phyloP scores from a whole-genome alignment of 352 stramenopile species.

The Phytopythium kandeliae region DNA sequence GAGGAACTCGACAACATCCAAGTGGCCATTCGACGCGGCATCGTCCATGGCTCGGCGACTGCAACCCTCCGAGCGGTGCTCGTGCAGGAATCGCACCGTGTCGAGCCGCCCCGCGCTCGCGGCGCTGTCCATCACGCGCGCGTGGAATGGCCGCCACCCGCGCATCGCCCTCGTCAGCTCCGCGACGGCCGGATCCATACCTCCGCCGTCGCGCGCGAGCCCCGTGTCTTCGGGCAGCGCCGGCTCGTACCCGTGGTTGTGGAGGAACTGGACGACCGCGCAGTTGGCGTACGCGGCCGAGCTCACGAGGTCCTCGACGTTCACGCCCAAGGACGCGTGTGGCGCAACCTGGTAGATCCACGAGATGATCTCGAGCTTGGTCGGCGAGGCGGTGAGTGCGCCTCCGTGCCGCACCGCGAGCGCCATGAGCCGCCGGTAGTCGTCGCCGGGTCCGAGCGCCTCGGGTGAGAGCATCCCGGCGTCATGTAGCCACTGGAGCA shows the following conservation, averaged over 20 bases:
- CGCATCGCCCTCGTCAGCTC: neutral
- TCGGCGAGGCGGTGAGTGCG: neutral
- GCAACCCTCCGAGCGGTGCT: slow-evolving; percentile 17
- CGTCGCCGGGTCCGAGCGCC: neutral
- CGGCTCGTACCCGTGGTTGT: neutral
- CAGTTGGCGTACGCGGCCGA: slow-evolving; percentile 4
- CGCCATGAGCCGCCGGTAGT: neutral
- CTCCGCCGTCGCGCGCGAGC: neutral
- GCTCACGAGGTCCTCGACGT: slow-evolving; percentile 4
- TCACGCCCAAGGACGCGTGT: neutral
- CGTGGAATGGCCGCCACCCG: slow-evolving; percentile 8
- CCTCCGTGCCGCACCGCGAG: slow-evolving; percentile 23
- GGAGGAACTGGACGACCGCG: slow-evolving; percentile 3
- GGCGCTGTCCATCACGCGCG: slow-evolving; percentile 20
- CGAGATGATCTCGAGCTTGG: slow-evolving; percentile 22
- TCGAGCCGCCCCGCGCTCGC: slow-evolving; percentile 16
- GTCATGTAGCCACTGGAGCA: slow-evolving; percentile 18
- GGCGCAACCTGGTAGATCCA: slow-evolving; percentile 13
- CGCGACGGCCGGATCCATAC: neutral
- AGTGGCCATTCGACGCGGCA: slow-evolving; percentile 15
- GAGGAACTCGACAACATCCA: slow-evolving; percentile 18
- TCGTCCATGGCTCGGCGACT: slow-evolving; percentile 15
- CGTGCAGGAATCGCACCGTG: slow-evolving; percentile 18
- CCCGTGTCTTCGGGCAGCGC: neutral
- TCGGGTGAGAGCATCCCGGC: slow-evolving; percentile 7